Conservation (phyloP, 1,139 yeast genomes). For the Hyphopichia burtonii region DNA sequence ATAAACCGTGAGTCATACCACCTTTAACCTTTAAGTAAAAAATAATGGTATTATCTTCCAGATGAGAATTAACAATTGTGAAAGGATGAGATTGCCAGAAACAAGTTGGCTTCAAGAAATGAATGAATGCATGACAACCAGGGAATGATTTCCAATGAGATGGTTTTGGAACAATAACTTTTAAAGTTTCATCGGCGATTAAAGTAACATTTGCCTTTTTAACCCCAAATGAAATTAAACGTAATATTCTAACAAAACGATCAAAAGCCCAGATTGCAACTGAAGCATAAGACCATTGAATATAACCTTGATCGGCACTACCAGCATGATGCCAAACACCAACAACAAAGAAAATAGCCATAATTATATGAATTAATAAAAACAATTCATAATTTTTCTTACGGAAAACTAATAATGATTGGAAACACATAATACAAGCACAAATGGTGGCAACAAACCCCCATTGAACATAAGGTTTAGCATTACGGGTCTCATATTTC, state of each 20-base stretch:
- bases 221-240: constrained; percentile 50
- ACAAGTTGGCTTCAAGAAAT: constrained; percentile 38
- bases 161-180: constrained; percentile 35
- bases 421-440: constrained; percentile 39
- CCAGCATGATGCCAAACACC: constrained; percentile 61
- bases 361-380: constrained; percentile 52
- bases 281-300: constrained; percentile 50
- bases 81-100: constrained; percentile 64
- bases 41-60: constrained; percentile 28
- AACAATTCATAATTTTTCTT: constrained; percentile 63
- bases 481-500: constrained; percentile 36
- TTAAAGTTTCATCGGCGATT: constrained; percentile 46
- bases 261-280: constrained; percentile 66
- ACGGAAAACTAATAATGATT: constrained; percentile 55
- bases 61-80: constrained; percentile 41
- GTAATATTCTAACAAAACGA: constrained; percentile 49
- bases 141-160: constrained; percentile 41
- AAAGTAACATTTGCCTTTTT: constrained; percentile 49
- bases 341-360: constrained; percentile 56
- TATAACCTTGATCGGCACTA: constrained; percentile 40
- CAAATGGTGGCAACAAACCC: constrained; percentile 53
- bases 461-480: constrained; percentile 43
- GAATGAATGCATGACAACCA: constrained; percentile 38
- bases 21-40: constrained; percentile 43
- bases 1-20: constrained; percentile 44